phyloP scores from a whole-genome alignment of 2,329 filamentous ascomycete genomes.

The Aspergillus latus region DNA sequence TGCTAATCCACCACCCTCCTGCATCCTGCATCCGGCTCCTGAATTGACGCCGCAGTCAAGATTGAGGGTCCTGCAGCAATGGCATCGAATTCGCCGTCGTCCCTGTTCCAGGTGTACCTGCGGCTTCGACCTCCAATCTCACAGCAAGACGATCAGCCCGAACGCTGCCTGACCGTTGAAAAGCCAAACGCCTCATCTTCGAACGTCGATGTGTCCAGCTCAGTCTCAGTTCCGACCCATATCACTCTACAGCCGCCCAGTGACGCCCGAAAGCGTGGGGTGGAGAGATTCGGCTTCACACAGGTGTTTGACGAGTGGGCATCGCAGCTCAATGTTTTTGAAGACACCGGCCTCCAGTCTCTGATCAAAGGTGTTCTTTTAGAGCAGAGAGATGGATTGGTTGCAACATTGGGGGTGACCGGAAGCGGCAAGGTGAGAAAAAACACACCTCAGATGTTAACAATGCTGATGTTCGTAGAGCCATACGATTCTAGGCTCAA shows the following conservation, averaged over 20 bases:
- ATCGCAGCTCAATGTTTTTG: slow-evolving; percentile 81
- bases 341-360: slow-evolving; percentile 70
- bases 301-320: slow-evolving; percentile 86
- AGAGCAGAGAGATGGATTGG: slow-evolving; percentile 80
- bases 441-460: not conserved
- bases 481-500: slow-evolving; percentile 91
- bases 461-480: slow-evolving; percentile 58
- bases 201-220: slow-evolving; percentile 30
- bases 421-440: slow-evolving; percentile 86
- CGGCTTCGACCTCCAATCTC: slow-evolving; percentile 68
- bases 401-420: slow-evolving; percentile 90
- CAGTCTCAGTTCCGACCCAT: slow-evolving; percentile 56
- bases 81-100: slow-evolving; percentile 52
- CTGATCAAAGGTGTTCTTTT: slow-evolving; percentile 80
- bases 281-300: slow-evolving; percentile 94
- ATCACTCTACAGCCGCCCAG: slow-evolving; percentile 77
- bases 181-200: slow-evolving; percentile 36
- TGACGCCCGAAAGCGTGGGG: slow-evolving; percentile 77
- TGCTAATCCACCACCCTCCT: slow-evolving; percentile 1
- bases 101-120: slow-evolving; percentile 88
- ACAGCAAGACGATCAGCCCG: slow-evolving; percentile 41
- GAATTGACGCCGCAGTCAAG: not conserved
- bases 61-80: slow-evolving; percentile 28
- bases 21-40: not conserved
- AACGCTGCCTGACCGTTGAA: slow-evolving; percentile 81